These are phyloP conservation scores for Warburgia ugandensis DNA, from an alignment of 164 flowering plant species.

Conservation along the genomic window DNA sequence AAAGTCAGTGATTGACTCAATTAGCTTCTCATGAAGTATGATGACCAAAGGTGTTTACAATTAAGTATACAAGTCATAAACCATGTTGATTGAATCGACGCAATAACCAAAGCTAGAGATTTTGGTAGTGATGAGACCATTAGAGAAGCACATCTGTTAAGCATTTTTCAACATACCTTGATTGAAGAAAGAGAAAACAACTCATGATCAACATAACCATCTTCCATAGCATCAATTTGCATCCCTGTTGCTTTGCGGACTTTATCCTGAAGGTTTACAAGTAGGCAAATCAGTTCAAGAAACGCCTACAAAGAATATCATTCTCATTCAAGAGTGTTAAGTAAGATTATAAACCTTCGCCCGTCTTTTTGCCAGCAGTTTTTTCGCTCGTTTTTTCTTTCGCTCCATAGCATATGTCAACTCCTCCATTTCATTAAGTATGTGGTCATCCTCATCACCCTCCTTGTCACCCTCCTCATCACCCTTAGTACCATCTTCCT, in stretches of 20 bases:
- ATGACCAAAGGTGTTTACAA: too few relatives aligned
- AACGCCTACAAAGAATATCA: neutral
- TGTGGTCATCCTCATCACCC: constrained; percentile 63
- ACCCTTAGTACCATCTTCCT: constrained; percentile 24
- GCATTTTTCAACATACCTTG: constrained; percentile 41
- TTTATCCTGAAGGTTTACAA: constrained; percentile 57
- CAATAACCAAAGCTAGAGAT: too few relatives aligned
- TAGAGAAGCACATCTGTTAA: too few relatives aligned
- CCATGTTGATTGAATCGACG: neutral
- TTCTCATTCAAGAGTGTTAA: neutral
- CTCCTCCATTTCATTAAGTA: constrained; percentile 92
- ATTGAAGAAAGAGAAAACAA: constrained; percentile 83
- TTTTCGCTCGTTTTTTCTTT: constrained; percentile 74
- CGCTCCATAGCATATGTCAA: constrained; percentile 67
- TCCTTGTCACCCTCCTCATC: constrained; percentile 24
- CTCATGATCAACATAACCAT: constrained; percentile 71
- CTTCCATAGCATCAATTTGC: constrained; percentile 72
- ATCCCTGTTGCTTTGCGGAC: constrained; percentile 70
- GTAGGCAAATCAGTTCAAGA: neutral
- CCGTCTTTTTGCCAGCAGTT: constrained; percentile 55
- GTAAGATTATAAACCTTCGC: constrained; percentile 53
- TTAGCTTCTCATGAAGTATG: too few relatives aligned
- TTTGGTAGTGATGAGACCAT: too few relatives aligned
- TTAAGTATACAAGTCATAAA: too few relatives aligned
- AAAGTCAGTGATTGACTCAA: too few relatives aligned